Evolutionary conservation across 345 rosid species (phyloP).

Genomic region (Eutrema heterophyllum): DNA sequence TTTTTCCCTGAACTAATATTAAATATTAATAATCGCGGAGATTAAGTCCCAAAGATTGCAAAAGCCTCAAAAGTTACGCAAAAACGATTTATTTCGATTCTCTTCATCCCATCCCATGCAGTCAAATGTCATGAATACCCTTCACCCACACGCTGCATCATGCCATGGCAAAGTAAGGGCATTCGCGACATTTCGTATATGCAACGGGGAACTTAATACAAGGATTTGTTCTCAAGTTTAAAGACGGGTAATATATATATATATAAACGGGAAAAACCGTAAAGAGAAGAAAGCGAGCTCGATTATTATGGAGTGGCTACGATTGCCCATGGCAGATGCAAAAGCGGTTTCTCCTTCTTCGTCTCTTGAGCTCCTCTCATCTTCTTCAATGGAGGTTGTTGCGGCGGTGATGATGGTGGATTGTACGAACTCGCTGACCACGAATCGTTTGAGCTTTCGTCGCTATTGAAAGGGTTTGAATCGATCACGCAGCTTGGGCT

Average conservation of each 20-base stretch:
- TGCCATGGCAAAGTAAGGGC: constrained; percentile 23
- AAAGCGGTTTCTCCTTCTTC: constrained; percentile 26
- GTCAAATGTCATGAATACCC: constrained; percentile 36
- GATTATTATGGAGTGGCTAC: constrained; percentile 27
- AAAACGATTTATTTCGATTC: constrained; percentile 6
- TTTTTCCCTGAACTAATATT: neutral
- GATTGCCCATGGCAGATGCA: constrained; percentile 27
- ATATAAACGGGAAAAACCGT: neutral
- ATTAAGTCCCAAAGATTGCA: constrained; percentile 7
- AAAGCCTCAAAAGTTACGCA: constrained; percentile 20
- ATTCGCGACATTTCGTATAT: constrained; percentile 38
- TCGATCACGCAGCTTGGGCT: constrained; percentile 74
- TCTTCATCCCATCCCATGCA: constrained; percentile 28
- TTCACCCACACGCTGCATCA: neutral
- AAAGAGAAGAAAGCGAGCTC: neutral
- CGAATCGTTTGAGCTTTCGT: constrained; percentile 46
- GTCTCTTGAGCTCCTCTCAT: constrained; percentile 42
- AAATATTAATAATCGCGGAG: constrained; percentile 9
- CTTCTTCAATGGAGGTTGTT: constrained; percentile 48
- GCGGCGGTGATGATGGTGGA: constrained; percentile 12
- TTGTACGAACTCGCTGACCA: constrained; percentile 41
- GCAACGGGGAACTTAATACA: constrained; percentile 25
- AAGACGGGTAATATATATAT: neutral
- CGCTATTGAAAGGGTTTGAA: constrained; percentile 39
- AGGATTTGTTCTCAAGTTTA: neutral